Evolutionary conservation across 2,329 filamentous ascomycete species (phyloP), one percentile per base, ranked within the genome.

Genomic region (Aspergillus aculeatus): DNA sequence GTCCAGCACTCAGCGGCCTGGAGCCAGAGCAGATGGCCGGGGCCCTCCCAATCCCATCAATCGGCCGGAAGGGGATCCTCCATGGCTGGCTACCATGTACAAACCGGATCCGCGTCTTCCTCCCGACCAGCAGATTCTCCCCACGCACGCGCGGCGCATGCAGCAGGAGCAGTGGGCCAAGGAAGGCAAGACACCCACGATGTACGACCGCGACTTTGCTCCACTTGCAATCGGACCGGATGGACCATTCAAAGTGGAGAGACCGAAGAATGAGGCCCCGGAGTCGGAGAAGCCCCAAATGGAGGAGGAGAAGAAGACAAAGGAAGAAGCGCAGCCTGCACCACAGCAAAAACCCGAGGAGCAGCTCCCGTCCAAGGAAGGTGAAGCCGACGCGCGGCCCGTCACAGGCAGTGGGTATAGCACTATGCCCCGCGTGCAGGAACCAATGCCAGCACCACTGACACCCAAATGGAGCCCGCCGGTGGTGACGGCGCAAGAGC

Each of bases 111-210:
- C 95, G 31, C 89, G 92, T 62, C 81, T 99, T 35, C 95, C 95
- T 5, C 95, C 92, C 0, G 95, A 99, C 63, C 91, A 99, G 75
- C 95, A 99, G 73, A 87, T 99, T 56, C 86, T 99, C 11, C 95
- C 95, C 0, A 98, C 95, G 0, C 92, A 98, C 63, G 95, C 95
- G 12, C 92, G 89, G 69, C 85, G 91, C 58, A 83, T 98, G 75
- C 91, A 95, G 74, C 94, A 97, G 78, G 92, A 97, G 75, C 91
- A 94, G 74, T 97, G 92, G 93, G 92, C 96, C 76, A 90, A 88
- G 68, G 91, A 97, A 75, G 93, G 93, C 64, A 92, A 91, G 65
- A 90, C 91, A 64, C 92, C 92, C 3, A 91, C 86, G 60, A 83
- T 89, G 26, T 97, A 96, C 73, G 93, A 96, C 77, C 90, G 87